Evolutionary conservation across 139 green algal species (phyloP).

Genomic region (Chlorella sp.): DNA sequence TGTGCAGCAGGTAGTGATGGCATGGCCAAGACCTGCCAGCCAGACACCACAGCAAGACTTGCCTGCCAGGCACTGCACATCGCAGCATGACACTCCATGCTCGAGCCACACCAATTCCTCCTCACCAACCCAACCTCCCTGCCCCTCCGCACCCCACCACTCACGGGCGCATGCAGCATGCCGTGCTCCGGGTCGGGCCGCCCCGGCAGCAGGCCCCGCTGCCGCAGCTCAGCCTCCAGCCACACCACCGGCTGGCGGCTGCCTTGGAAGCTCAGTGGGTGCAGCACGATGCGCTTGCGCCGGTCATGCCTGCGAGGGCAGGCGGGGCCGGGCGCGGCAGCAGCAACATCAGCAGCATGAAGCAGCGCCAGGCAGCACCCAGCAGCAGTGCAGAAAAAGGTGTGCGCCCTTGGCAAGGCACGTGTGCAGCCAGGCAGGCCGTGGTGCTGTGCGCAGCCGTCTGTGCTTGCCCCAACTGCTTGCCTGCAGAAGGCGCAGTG

Average conservation of each 20-base stretch:
- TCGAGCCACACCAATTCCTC: no score
- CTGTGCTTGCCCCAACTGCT: no score
- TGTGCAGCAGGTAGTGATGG: no score
- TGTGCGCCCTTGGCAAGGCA: no score
- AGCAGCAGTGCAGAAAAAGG: no score
- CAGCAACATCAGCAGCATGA: no score
- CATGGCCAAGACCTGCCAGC: neutral
- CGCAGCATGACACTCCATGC: neutral
- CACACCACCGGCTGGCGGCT: neutral
- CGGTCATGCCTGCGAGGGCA: neutral
- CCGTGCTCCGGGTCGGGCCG: neutral
- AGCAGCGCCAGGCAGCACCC: no score
- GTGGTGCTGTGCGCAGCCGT: no score
- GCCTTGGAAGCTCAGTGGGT: neutral
- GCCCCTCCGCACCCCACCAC: neutral
- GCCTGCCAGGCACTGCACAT: neutral
- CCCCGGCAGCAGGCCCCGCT: neutral
- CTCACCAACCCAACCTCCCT: no score
- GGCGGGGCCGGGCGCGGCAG: no score
- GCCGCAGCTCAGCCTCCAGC: slow-evolving; percentile 13
- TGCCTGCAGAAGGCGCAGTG: slow-evolving; percentile 20
- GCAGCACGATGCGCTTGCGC: neutral
- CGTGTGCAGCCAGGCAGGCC: no score
- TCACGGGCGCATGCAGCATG: neutral
- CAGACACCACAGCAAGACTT: neutral